Conservation (phyloP, 768 basidiomycete species). For the Boletus barrowsii region DNA sequence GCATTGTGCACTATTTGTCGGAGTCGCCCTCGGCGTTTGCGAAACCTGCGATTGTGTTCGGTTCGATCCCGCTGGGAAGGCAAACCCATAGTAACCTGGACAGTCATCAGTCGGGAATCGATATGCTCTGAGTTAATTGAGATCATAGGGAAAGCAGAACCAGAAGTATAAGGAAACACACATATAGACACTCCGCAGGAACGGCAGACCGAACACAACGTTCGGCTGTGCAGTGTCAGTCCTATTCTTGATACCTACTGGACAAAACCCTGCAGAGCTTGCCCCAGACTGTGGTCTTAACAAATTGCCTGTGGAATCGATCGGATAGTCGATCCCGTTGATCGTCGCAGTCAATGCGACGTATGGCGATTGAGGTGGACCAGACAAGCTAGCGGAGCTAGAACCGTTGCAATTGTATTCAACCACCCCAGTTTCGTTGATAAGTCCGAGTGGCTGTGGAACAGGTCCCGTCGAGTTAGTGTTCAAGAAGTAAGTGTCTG, state of each 20-base stretch:
- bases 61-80: conserved; percentile 28
- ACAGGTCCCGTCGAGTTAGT: conserved; percentile 23
- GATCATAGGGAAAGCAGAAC: background rate
- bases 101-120: conserved; percentile 30
- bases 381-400: background rate
- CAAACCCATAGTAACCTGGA: conserved; percentile 32
- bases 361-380: conserved; percentile 15
- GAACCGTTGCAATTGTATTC: conserved; percentile 19
- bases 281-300: conserved; percentile 9
- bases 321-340: conserved; percentile 32
- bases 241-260: conserved; percentile 20
- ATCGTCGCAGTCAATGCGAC: conserved; percentile 27
- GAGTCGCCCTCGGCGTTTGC: conserved; percentile 27
- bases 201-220: conserved; percentile 24
- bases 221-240: conserved; percentile 11
- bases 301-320: conserved; percentile 24
- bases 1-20: conserved; percentile 24
- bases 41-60: conserved; percentile 27
- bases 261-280: conserved; percentile 7
- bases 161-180: conserved; percentile 3
- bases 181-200: conserved; percentile 33
- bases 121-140: conserved; percentile 21
- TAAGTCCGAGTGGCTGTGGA: conserved; percentile 3
- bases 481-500: conserved; percentile 15
- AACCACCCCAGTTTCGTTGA: background rate